Conservation (phyloP, 768 basidiomycete genomes). For the Lactifluus piperatus region DNA sequence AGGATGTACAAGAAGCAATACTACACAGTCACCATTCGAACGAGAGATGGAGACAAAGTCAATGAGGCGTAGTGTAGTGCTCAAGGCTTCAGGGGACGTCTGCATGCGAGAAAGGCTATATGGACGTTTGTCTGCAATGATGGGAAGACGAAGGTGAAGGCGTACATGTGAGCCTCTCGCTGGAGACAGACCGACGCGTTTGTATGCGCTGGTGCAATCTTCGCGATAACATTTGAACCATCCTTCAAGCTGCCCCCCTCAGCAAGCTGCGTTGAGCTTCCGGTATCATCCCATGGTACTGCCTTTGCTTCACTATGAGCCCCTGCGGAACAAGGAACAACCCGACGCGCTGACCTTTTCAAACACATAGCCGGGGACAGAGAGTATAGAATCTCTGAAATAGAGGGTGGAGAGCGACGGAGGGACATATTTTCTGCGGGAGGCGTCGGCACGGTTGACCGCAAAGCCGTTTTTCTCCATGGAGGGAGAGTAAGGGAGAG, state of each 20-base stretch:
- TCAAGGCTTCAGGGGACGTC: slow-evolving; percentile 41
- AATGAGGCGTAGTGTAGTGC: slow-evolving; percentile 46
- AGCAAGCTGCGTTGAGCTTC: slow-evolving; percentile 58
- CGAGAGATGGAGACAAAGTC: slow-evolving; percentile 62
- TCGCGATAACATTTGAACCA: slow-evolving; percentile 57
- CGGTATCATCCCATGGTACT: slow-evolving; percentile 61
- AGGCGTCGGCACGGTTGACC: not conserved
- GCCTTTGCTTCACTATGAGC: slow-evolving; percentile 33
- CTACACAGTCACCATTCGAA: slow-evolving; percentile 56
- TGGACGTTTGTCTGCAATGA: not conserved
- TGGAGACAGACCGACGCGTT: slow-evolving; percentile 67
- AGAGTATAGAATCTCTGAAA: slow-evolving; percentile 46
- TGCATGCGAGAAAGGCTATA: slow-evolving; percentile 44
- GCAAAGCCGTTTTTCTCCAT: slow-evolving; percentile 9
- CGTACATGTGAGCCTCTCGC: slow-evolving; percentile 62
- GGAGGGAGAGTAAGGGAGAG: not conserved
- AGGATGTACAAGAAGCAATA: slow-evolving; percentile 63
- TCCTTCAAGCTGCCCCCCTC: slow-evolving; percentile 67
- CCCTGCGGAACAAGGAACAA: not conserved
- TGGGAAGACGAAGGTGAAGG: not conserved
- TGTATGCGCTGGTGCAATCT: slow-evolving; percentile 64
- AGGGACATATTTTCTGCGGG: slow-evolving; percentile 45
- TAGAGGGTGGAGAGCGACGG: slow-evolving; percentile 49
- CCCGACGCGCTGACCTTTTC: slow-evolving; percentile 41
- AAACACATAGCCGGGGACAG: slow-evolving; percentile 65